Evolutionary conservation across 305 asterid genomes (phyloP).

Genomic region (Fraxinus sp.): DNA sequence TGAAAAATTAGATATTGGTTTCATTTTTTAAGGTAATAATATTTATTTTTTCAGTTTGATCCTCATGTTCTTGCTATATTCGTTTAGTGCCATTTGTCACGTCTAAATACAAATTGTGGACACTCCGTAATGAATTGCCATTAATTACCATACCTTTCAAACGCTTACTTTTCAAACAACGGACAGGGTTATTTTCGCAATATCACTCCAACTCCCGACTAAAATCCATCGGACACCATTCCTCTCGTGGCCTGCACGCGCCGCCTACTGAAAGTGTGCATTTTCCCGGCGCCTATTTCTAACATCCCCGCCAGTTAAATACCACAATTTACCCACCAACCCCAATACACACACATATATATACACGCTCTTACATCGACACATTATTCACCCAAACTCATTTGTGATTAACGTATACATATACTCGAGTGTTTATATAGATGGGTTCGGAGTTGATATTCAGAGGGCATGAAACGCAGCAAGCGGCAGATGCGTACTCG

Average conservation of each 20-base stretch:
- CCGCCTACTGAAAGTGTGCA: background rate
- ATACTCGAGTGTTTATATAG: background rate
- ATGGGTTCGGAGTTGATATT: constrained; percentile 80
- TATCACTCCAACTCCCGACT: constrained; percentile 3
- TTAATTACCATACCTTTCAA: no score
- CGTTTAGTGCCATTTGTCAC: background rate
- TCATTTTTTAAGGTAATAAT: background rate
- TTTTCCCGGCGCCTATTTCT: constrained; percentile 13
- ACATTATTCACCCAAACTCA: background rate
- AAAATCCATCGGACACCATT: constrained; percentile 15
- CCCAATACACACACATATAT: background rate
- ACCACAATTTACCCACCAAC: background rate
- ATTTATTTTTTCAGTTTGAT: background rate
- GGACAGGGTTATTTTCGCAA: constrained; percentile 30
- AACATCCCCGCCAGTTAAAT: constrained; percentile 1
- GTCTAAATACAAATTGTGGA: background rate
- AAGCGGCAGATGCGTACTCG: constrained; percentile 52
- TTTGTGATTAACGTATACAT: background rate
- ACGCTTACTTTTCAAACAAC: background rate
- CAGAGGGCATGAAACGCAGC: constrained; percentile 77
- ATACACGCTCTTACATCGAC: background rate
- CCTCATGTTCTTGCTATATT: background rate
- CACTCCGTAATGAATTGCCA: background rate
- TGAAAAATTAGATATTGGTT: no score
- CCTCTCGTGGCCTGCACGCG: constrained; percentile 16